phyloP scores from a whole-genome alignment of 768 basidiomycete species.

The Russula ochroleuca region DNA sequence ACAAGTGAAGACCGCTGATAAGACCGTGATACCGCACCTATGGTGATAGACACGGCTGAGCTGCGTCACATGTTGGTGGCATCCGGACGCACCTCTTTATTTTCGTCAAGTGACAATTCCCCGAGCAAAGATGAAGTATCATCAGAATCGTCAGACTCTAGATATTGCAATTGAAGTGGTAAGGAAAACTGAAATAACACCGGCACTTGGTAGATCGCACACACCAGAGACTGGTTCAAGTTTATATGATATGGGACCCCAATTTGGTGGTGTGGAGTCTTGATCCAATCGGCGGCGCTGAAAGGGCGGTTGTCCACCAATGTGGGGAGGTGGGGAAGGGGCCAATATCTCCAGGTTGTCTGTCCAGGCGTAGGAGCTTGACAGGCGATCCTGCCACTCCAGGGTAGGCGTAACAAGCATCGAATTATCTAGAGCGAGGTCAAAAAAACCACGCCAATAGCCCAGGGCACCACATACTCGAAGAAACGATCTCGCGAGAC shows the following conservation, averaged over 20 bases:
- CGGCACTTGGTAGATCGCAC: neutral
- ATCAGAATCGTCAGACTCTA: constrained; percentile 27
- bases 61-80: constrained; percentile 18
- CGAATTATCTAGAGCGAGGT: constrained; percentile 45
- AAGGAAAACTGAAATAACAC: neutral
- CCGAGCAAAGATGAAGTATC: constrained; percentile 58
- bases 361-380: constrained; percentile 45
- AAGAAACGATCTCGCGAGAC: constrained; percentile 76
- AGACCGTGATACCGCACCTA: constrained; percentile 84
- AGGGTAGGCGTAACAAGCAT: constrained; percentile 60
- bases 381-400: constrained; percentile 77
- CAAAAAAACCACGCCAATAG: neutral
- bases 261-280: constrained; percentile 40
- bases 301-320: constrained; percentile 34
- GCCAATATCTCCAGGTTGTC: neutral
- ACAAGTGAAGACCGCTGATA: constrained; percentile 68
- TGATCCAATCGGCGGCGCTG: constrained; percentile 49
- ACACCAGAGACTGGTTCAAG: constrained; percentile 38
- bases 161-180: neutral
- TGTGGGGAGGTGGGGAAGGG: constrained; percentile 9
- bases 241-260: constrained; percentile 59
- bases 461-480: constrained; percentile 41
- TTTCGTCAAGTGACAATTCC: constrained; percentile 69
- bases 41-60: constrained; percentile 32
- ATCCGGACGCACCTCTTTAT: constrained; percentile 53